Conservation (phyloP, 768 basidiomycete species). For the Calocybe cyanea region DNA sequence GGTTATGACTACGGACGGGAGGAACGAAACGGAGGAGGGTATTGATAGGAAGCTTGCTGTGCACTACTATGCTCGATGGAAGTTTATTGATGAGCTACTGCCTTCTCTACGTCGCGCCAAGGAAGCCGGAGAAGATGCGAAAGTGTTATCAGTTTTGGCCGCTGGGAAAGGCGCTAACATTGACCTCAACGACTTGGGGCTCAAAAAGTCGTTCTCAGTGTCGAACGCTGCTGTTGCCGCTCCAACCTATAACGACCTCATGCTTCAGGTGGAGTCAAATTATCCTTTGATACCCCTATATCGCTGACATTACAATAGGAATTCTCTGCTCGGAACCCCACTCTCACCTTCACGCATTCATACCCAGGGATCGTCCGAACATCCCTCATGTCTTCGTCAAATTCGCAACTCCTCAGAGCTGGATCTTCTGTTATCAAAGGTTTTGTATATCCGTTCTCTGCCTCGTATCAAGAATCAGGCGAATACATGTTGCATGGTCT, state of each 20-base stretch:
- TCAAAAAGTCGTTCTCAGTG: slow-evolving; percentile 35
- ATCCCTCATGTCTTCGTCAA: slow-evolving; percentile 19
- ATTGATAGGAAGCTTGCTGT: slow-evolving; percentile 33
- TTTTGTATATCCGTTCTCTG: slow-evolving; percentile 16
- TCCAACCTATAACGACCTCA: slow-evolving; percentile 39
- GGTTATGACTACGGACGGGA: slow-evolving; percentile 33
- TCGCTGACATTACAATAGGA: slow-evolving; percentile 20
- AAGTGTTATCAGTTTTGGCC: slow-evolving; percentile 44
- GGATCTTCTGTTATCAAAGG: slow-evolving; percentile 14
- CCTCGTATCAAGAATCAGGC: slow-evolving; percentile 6
- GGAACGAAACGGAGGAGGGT: slow-evolving; percentile 29
- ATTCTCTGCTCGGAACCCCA: slow-evolving; percentile 30
- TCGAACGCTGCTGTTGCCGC: slow-evolving; percentile 24
- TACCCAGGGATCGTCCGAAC: slow-evolving; percentile 39
- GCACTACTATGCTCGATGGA: slow-evolving; percentile 51
- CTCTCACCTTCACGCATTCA: slow-evolving; percentile 34
- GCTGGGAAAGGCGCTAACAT: slow-evolving; percentile 32
- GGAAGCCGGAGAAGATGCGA: slow-evolving; percentile 46
- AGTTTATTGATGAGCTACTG: slow-evolving; percentile 41
- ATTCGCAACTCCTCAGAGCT: slow-evolving; percentile 21
- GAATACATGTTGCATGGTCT: slow-evolving; percentile 34
- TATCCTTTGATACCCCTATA: background rate
- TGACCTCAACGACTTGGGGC: slow-evolving; percentile 40
- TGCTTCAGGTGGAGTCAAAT: slow-evolving; percentile 31
- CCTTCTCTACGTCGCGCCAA: slow-evolving; percentile 42